Percentiles rank a stretch among this genome's conserved stretches.
Conservation (phyloP, 352 stramenopile species). For the Globisporangium emineosum region DNA sequence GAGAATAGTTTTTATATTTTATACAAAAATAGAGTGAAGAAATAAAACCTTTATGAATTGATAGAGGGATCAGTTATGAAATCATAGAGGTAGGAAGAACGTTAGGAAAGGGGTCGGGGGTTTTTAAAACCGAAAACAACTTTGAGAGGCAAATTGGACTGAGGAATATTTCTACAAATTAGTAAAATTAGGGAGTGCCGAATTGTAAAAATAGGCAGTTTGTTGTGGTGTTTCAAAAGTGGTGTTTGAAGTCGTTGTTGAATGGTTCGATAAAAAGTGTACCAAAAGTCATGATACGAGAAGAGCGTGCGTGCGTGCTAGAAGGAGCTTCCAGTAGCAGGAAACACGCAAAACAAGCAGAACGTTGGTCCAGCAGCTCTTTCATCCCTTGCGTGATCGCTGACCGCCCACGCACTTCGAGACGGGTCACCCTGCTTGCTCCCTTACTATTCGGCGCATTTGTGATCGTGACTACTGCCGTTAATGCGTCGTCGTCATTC, state of each 20-base stretch:
- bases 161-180: too few species aligned
- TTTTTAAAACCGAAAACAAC: too few species aligned
- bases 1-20: slow-evolving; percentile 12
- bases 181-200: too few species aligned
- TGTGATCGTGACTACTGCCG: neutral
- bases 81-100: neutral
- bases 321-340: too few species aligned
- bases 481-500: neutral
- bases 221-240: too few species aligned
- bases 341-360: too few species aligned
- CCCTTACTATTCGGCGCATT: neutral
- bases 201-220: too few species aligned
- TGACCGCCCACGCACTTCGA: slow-evolving; percentile 18
- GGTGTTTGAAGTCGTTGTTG: too few species aligned
- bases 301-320: too few species aligned
- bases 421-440: neutral
- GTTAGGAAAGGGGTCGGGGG: slow-evolving; percentile 1
- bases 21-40: slow-evolving; percentile 14
- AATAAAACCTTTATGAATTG: slow-evolving; percentile 5
- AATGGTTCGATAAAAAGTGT: too few species aligned
- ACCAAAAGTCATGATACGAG: too few species aligned
- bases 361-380: slow-evolving; percentile 33
- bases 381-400: slow-evolving; percentile 36
- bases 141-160: too few species aligned
- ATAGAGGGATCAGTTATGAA: slow-evolving; percentile 7